A percentile compares a stretch with the other conserved stretches of the same genome.
Evolutionary conservation across 2,329 filamentous ascomycete species (phyloP).

Genomic region (Raffaelea ambrosiae): DNA sequence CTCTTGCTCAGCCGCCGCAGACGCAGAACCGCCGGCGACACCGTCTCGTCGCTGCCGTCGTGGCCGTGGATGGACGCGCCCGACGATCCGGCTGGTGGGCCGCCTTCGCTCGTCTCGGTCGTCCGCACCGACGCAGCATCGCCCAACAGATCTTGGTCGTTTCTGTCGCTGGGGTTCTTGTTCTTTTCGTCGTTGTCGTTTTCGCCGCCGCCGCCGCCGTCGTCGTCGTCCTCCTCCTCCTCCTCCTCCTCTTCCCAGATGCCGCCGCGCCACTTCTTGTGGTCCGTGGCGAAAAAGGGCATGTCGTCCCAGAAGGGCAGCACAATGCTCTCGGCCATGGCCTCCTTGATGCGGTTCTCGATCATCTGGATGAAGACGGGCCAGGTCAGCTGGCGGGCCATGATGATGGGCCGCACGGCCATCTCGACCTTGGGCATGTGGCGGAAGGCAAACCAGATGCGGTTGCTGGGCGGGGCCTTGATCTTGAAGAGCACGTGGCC

Average conservation of each 20-base stretch:
- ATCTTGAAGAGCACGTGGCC: conserved; percentile 79
- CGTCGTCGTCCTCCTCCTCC: conserved; percentile 25
- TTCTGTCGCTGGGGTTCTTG: no score
- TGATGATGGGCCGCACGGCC: conserved; percentile 91
- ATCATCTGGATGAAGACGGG: conserved; percentile 86
- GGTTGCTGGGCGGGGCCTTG: conserved; percentile 91
- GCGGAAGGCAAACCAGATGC: conserved; percentile 93
- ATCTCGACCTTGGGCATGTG: conserved; percentile 90
- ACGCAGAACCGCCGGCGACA: conserved; percentile 22
- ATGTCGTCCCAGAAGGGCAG: conserved; percentile 94
- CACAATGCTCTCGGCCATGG: conserved; percentile 85
- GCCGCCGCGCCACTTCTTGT: conserved; percentile 74
- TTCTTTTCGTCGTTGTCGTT: no score
- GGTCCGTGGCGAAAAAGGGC: conserved; percentile 76
- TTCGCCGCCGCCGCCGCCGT: conserved; percentile 13
- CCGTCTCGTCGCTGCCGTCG: conserved; percentile 30
- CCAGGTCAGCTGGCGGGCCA: conserved; percentile 91
- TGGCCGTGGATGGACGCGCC: conserved; percentile 24
- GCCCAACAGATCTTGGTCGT: no score
- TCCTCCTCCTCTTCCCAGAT: conserved; percentile 54
- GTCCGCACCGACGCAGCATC: no score
- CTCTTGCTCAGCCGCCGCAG: conserved; percentile 47
- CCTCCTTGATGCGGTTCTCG: conserved; percentile 89
- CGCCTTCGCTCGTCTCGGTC: no score
- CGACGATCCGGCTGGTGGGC: background rate